Base-by-base conservation (phyloP, 345 rosid species). In the Iberis pinnata region DNA sequence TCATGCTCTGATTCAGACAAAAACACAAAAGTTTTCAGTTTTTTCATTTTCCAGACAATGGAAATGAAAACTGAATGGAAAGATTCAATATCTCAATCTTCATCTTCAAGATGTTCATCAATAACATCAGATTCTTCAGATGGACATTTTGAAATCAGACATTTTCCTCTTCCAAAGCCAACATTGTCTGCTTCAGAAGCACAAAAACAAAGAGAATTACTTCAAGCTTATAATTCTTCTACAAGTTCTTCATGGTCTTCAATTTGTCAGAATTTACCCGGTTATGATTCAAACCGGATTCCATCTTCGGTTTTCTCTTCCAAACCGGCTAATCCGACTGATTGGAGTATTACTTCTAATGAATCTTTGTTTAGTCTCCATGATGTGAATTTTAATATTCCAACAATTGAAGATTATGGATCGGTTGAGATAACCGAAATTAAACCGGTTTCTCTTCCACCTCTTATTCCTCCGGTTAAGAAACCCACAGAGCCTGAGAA, bases 361-460 rank as follows among this genome's bases (percentile, higher is more conserved):
- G 97, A 93, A 57, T 88, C 97, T 0, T 64, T 93, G 67, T 93
- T 88, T 26, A 93, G 97, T 49, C 79, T 93, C 65, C 84, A 78
- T 17, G 60, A 83, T 53, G 83, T 80, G 15, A 80, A 69, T 26
- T 68, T 49, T 32, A 76, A 77, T 70, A 74, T 76, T 70, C 73
- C 88, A 0, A 80, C 64, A 8, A 53, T 8, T 53, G 95, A 86
- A 2, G 80, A 84, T 43, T 58, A 67, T 22, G 92, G 55, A 13
- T 4, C 53, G 1, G 39, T 13, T 61, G 42, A 41, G 15, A 39
- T 37, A 60, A 60, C 67, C 41, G 66, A 67, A 36, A 25, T 20
- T 16, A 62, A 33, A 3, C 31, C 52, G 72, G 56, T 32, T 60
- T 56, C 27, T 47, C 38, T 38, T 57, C 68, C 73, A 33, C 48